Conservation (phyloP, 331 rosid genomes). For the Rhamnella rubrinervis region DNA sequence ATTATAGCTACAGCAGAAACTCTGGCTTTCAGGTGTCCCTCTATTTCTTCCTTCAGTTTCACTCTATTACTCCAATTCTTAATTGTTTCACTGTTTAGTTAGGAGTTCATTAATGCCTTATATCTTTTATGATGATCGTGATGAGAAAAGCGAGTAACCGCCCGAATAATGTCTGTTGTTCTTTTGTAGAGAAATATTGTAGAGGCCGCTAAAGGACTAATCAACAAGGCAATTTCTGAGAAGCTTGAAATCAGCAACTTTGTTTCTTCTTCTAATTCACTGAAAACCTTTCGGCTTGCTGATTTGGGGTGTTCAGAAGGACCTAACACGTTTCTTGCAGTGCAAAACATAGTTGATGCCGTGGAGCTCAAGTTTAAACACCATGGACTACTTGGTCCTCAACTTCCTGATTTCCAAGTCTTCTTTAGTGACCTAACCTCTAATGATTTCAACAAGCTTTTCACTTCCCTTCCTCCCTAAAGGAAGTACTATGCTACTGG, state of each 20-base stretch:
- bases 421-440: conserved; percentile 17
- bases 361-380: conserved; percentile 6
- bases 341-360: neutral
- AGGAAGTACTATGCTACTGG: conserved; percentile 17
- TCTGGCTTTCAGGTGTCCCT: too few species aligned
- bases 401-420: conserved; percentile 23
- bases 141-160: too few species aligned
- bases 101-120: neutral
- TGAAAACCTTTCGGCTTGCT: conserved; percentile 6
- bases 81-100: conserved; percentile 6
- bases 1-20: too few species aligned
- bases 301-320: conserved; percentile 28
- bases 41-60: too few species aligned
- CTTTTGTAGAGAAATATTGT: too few species aligned
- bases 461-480: conserved; percentile 17
- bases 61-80: neutral
- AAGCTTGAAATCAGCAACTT: neutral
- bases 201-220: too few species aligned
- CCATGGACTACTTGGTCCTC: neutral
- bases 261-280: neutral
- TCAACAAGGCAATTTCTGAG: neutral
- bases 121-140: too few species aligned
- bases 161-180: neutral
- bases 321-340: conserved; percentile 29
- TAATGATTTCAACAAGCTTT: conserved; percentile 28